A percentile compares a stretch with the other conserved stretches of the same genome.
These are phyloP conservation scores for Nemania sp. DNA, from an alignment of 2,329 filamentous ascomycete genomes.

Conservation along the genomic window DNA sequence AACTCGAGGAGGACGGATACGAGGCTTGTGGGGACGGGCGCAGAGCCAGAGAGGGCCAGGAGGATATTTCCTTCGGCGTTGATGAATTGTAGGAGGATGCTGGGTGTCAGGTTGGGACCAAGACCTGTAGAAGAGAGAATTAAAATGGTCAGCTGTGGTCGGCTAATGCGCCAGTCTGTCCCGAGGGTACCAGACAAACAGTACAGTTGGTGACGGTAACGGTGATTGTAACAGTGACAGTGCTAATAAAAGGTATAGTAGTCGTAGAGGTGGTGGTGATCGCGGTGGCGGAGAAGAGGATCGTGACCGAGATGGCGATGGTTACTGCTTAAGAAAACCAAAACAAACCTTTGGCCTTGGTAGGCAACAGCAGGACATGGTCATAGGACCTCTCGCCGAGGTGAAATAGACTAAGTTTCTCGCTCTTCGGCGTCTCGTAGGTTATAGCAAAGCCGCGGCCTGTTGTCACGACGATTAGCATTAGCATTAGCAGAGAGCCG, in stretches of 20 bases:
- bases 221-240: not conserved
- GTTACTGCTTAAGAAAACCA: not conserved
- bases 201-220: not conserved
- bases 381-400: constrained; percentile 89
- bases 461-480: constrained; percentile 44
- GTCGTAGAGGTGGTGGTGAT: not conserved
- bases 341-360: constrained; percentile 79
- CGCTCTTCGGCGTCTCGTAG: constrained; percentile 82
- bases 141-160: not conserved
- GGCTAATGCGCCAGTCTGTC: not conserved
- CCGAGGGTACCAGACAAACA: not conserved
- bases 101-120: constrained; percentile 84
- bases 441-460: constrained; percentile 80
- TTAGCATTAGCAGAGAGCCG: too few relatives aligned
- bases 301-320: not conserved
- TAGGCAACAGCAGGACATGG: constrained; percentile 85
- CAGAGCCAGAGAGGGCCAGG: constrained; percentile 75
- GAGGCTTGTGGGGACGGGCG: constrained; percentile 71
- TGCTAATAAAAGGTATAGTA: not conserved
- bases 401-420: constrained; percentile 75
- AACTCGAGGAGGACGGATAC: constrained; percentile 82
- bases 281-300: not conserved
- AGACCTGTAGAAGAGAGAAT: constrained; percentile 62
- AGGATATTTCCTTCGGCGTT: constrained; percentile 91
- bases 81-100: constrained; percentile 85